phyloP scores from a whole-genome alignment of 345 rosid species.

The Brassica cretica region DNA sequence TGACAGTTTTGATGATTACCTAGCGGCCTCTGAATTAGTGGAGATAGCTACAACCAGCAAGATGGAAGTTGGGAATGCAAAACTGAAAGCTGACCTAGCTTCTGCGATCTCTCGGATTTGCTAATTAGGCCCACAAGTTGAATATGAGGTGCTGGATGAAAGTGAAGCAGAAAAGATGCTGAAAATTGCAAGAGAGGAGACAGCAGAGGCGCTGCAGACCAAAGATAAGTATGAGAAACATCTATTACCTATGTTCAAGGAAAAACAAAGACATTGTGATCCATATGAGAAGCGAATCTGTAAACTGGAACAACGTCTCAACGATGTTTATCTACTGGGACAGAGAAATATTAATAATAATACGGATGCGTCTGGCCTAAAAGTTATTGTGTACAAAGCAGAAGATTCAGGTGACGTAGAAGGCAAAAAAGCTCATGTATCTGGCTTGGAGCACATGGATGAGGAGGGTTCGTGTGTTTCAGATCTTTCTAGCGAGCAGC shows the following conservation, averaged over 20 bases:
- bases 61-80: conserved; percentile 95
- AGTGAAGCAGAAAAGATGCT: conserved; percentile 16
- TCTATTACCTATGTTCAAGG: conserved; percentile 70
- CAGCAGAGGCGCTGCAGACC: conserved; percentile 77
- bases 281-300: too few relatives aligned
- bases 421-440: too few relatives aligned
- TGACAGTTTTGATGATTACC: conserved; percentile 52
- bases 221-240: conserved; percentile 78
- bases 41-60: conserved; percentile 94
- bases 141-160: conserved; percentile 68
- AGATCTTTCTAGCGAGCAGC: too few relatives aligned
- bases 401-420: too few relatives aligned
- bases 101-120: conserved; percentile 81
- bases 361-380: too few relatives aligned
- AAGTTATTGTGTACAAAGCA: too few relatives aligned
- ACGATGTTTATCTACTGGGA: too few relatives aligned
- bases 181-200: conserved; percentile 75
- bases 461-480: too few relatives aligned
- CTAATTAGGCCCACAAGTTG: conserved; percentile 60
- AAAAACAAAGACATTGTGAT: conserved; percentile 69
- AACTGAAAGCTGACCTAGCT: conserved; percentile 95
- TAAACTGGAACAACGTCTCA: too few relatives aligned
- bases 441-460: background rate
- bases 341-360: too few relatives aligned
- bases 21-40: conserved; percentile 62